Evolutionary conservation across 2,329 filamentous ascomycete species (phyloP), one percentile per base, ranked within the genome.

Genomic region (Sporothrix luriei): DNA sequence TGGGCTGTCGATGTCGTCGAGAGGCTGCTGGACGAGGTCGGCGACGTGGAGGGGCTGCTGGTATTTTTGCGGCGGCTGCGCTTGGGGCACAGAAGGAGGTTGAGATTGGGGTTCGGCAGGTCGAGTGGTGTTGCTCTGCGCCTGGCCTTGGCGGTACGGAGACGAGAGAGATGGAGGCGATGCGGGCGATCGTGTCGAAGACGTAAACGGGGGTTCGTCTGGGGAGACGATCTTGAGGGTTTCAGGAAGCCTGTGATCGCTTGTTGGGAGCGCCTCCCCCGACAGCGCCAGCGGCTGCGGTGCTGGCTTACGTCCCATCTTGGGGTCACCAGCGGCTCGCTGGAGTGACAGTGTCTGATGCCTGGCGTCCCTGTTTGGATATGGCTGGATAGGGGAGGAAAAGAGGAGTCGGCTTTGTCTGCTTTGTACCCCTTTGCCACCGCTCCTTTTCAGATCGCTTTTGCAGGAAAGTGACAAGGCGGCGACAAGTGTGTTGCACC

Each of bases 281-380:
- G 81, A 80, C 78, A 87, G 81, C 77, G 82, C 79, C 79, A 87
- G 82, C 79, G 85, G 85, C 81, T 87, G 83, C 74, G 85, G 85
- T 79, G 82, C 84, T 76, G 83, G 79, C 79, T 86, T 88, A 78
- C 85, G 85, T 80, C 82, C 84, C 85, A 87, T 87, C 73, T 71
- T 79, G 73, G 61, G 16, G 62, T 65, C 62, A 24, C 62, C 62
- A 65, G 62, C 62, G 62, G 62, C 62, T 65, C 46, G 62, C 62
- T 51, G 46, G 26, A 16, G 5, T 14, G 26, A 54, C 51, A 14
- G 51, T 29, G 4, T 54, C 51, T 54, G 51, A 6, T 26, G 51
- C 11, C 21, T 54, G 51, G 24, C 11, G 24, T 26, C 11, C 21
- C 43, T 49, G 24, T 65, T 16, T 48, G 21, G 26, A 6, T 11